Base-by-base conservation (phyloP, 768 basidiomycete species). In the Albatrellus ellisii region DNA sequence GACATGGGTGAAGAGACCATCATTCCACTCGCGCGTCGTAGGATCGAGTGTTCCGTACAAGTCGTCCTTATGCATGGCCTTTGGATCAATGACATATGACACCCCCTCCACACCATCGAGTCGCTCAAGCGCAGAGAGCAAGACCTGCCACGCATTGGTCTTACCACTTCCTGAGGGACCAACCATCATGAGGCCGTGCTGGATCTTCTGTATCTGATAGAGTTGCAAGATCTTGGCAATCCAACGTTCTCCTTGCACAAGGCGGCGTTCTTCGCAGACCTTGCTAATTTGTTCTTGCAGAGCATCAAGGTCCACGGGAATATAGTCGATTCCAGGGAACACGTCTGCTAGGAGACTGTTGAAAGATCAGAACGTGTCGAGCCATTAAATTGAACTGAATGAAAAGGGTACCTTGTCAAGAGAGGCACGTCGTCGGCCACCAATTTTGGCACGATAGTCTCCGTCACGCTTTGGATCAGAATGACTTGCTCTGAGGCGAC, bases 171-270 rank as follows among this genome's bases (percentile, higher is more conserved):
- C 95, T 9, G 95, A 97, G 1, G 95, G 82, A 1, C 95, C 94
- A 22, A 99, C 95, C 90, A 99, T 95, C 95, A 99, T 98, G 31
- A 99, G 69, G 62, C 95, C 95, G 60, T 99, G 95, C 52, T 98
- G 94, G 48, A 98, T 99, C 66, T 91, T 97, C 64, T 99, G 95
- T 45, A 99, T 98, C 59, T 98, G 95, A 60, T 97, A 98, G 4
- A 99, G 72, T 57, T 99, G 95, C 11, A 99, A 70, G 44, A 97
- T 94, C 67, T 99, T 99, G 52, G 79, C 73, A 39, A 91, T 71
- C 94, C 95, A 99, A 26, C 75, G 72, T 35, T 92, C 86, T 15
- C 90, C 88, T 36, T 77, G 65, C 18, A 90, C 71, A n/a, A 98
- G 68, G 26, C 89, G 79, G 28, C 78, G 77, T 60, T 95, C 89